phyloP scores from a whole-genome alignment of 352 stramenopile species.

The Phytophthora podocarpi region DNA sequence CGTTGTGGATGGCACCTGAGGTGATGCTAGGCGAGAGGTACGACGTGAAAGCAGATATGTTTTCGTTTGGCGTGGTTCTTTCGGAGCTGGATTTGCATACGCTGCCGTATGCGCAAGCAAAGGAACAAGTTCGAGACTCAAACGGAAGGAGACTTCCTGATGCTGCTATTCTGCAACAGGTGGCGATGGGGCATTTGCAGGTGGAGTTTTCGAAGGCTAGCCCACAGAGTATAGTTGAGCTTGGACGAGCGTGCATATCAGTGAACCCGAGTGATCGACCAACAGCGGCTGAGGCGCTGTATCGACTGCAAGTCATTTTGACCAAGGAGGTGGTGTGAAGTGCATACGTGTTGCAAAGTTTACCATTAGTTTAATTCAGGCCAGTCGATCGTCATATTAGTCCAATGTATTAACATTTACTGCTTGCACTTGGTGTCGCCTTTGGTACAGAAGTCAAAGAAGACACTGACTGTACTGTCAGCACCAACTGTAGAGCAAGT shows the following conservation, averaged over 20 bases:
- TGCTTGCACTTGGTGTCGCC: no score
- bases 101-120: constrained; percentile 31
- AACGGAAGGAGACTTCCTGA: constrained; percentile 21
- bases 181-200: constrained; percentile 38
- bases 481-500: no score
- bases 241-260: constrained; percentile 34
- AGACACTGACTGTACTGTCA: no score
- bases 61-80: constrained; percentile 46
- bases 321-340: constrained; percentile 10
- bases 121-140: constrained; percentile 23
- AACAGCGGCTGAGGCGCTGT: constrained; percentile 39
- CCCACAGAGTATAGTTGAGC: constrained; percentile 21
- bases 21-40: constrained; percentile 37
- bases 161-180: constrained; percentile 42
- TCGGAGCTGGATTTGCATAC: constrained; percentile 39
- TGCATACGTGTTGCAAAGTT: background rate
- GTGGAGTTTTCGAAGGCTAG: constrained; percentile 30
- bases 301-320: constrained; percentile 35
- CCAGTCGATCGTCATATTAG: no score
- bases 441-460: no score
- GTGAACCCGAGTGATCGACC: constrained; percentile 35
- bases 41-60: constrained; percentile 44
- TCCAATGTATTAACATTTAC: no score
- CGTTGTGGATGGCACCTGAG: no score
- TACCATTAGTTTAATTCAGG: no score